These are phyloP conservation scores for Smittium culicis DNA, from an alignment of 371 early-diverging fungal species.

Conservation along the genomic window DNA sequence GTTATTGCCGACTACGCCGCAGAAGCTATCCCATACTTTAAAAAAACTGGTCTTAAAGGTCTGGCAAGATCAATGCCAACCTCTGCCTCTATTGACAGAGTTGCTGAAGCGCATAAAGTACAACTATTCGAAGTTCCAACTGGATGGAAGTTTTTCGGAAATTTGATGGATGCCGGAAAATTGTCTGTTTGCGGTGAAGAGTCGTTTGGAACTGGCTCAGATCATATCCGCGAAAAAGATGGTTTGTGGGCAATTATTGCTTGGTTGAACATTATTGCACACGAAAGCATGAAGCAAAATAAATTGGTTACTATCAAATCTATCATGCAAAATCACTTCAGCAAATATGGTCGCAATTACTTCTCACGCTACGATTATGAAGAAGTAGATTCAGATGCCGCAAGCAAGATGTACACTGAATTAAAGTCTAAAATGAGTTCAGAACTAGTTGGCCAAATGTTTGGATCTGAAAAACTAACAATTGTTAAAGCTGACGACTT, in stretches of 20 bases:
- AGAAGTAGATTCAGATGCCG: conserved; percentile 73
- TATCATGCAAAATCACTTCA: conserved; percentile 65
- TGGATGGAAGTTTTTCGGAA: conserved; percentile 95
- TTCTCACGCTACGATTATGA: conserved; percentile 95
- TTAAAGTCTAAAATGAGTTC: conserved; percentile 40
- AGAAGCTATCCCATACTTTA: conserved; percentile 77
- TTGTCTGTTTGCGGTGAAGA: conserved; percentile 96
- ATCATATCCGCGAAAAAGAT: conserved; percentile 97
- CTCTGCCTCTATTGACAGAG: conserved; percentile 75
- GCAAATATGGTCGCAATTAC: conserved; percentile 86
- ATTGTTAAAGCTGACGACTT: conserved; percentile 77
- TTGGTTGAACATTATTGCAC: conserved; percentile 87
- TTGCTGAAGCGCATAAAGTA: conserved; percentile 66
- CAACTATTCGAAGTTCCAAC: conserved; percentile 83
- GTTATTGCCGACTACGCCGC: conserved; percentile 84
- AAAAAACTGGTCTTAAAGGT: conserved; percentile 67
- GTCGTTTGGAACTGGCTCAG: conserved; percentile 93
- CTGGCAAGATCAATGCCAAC: conserved; percentile 95
- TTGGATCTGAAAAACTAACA: conserved; percentile 37
- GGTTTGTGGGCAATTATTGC: conserved; percentile 95
- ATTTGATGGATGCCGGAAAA: conserved; percentile 92
- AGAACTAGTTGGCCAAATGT: conserved; percentile 40
- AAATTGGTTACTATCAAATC: conserved; percentile 42
- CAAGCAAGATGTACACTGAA: conserved; percentile 58
- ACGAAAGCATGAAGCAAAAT: conserved; percentile 37